Evolutionary conservation across 2,329 filamentous ascomycete genomes (phyloP).

Genomic region (Teratosphaeriaceae sp.): DNA sequence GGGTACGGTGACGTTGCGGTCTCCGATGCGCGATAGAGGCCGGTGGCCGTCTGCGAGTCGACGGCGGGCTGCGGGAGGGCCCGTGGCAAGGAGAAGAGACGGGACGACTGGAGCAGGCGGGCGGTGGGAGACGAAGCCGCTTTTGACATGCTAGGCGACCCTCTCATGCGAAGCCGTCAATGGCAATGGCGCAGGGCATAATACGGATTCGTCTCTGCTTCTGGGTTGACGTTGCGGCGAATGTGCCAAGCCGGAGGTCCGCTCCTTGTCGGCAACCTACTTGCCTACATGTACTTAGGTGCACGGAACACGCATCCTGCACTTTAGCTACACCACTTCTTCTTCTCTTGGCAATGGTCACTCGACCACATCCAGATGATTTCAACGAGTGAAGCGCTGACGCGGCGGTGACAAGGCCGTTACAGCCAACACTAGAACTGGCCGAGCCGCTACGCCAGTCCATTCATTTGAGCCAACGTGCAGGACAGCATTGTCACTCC

Average conservation of each 20-base stretch:
- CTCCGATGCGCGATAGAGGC: slow-evolving; percentile 51
- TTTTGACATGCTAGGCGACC: slow-evolving; percentile 26
- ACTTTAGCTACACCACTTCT: too few relatives aligned
- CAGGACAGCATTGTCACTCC: too few relatives aligned
- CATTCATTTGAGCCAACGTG: too few relatives aligned
- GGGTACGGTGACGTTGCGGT: slow-evolving; percentile 71
- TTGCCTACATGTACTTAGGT: too few relatives aligned
- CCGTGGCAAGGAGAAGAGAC: slow-evolving; percentile 80
- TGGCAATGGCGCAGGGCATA: neutral
- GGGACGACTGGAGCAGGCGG: slow-evolving; percentile 73
- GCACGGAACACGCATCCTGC: too few relatives aligned
- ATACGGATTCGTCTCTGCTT: neutral
- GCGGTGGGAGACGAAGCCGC: slow-evolving; percentile 51
- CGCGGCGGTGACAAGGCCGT: too few relatives aligned
- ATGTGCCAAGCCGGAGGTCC: neutral
- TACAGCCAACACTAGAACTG: too few relatives aligned
- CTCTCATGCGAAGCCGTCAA: neutral
- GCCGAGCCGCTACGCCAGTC: too few relatives aligned
- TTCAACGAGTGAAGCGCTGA: too few relatives aligned
- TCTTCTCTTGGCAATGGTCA: too few relatives aligned
- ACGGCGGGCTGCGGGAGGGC: slow-evolving; percentile 58
- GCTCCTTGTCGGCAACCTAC: too few relatives aligned
- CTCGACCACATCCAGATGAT: too few relatives aligned
- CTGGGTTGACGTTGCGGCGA: neutral
- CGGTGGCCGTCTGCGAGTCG: slow-evolving; percentile 39